phyloP scores from a whole-genome alignment of 2,329 filamentous ascomycete genomes.

The Albifimbria verrucaria region DNA sequence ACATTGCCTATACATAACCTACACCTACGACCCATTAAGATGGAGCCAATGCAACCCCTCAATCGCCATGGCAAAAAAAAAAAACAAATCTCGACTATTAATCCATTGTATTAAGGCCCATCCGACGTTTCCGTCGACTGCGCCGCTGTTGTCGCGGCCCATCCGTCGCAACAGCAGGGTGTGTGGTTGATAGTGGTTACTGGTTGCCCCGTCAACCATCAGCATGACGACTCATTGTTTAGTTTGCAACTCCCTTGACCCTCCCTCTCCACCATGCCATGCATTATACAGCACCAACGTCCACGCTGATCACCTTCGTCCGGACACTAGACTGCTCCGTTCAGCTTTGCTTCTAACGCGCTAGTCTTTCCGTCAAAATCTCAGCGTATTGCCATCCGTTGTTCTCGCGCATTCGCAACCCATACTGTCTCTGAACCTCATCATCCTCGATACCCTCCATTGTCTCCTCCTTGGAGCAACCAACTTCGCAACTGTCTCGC shows the following conservation, averaged over 20 bases:
- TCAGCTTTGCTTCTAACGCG: no score
- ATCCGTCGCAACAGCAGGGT: background rate
- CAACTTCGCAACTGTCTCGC: background rate
- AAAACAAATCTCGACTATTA: no score
- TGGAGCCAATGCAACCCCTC: no score
- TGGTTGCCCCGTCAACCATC: slow-evolving; percentile 1
- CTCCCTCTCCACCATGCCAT: background rate
- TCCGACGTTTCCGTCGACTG: no score
- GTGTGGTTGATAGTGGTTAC: background rate
- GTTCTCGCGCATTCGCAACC: background rate
- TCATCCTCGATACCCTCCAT: background rate
- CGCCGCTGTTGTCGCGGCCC: no score
- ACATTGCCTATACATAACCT: no score
- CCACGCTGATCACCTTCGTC: background rate
- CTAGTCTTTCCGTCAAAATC: no score
- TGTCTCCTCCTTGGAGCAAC: background rate
- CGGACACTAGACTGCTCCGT: no score
- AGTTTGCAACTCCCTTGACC: background rate
- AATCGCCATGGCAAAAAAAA: no score
- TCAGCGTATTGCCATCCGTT: no score
- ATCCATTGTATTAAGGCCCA: no score
- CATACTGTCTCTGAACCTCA: background rate
- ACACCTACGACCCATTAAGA: no score
- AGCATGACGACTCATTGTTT: background rate
- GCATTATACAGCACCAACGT: background rate